Percentiles rank a stretch among this genome's conserved stretches.
phyloP scores from a whole-genome alignment of 176 grass and related monocot genomes.

The Carex parvula region DNA sequence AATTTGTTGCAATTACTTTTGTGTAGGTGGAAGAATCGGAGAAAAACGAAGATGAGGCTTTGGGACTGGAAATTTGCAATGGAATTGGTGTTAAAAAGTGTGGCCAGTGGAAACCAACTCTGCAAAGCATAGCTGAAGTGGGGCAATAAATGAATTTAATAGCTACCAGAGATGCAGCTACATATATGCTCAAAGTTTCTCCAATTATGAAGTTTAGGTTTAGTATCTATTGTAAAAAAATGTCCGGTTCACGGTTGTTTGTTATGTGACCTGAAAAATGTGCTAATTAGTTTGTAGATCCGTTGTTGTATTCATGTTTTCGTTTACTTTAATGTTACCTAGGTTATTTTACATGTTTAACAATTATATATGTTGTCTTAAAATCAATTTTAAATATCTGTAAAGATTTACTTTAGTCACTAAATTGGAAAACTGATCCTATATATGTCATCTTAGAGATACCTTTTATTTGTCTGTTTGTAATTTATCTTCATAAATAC shows the following conservation, averaged over 20 bases:
- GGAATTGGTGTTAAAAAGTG: conserved; percentile 16
- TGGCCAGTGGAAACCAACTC: conserved; percentile 66
- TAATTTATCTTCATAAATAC: background rate
- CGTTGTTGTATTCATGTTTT: background rate
- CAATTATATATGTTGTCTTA: background rate
- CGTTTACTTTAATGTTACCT: background rate
- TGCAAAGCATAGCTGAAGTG: conserved; percentile 79
- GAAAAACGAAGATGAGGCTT: conserved; percentile 27
- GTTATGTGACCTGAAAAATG: background rate
- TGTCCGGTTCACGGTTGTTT: background rate
- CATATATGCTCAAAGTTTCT: background rate
- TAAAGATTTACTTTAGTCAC: too few species aligned
- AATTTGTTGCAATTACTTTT: background rate
- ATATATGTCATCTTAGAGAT: background rate
- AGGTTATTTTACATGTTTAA: conserved; percentile 1
- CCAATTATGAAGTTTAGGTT: background rate
- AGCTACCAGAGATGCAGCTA: background rate
- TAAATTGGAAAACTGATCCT: too few species aligned
- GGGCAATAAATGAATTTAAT: conserved; percentile 17
- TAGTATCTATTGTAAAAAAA: background rate
- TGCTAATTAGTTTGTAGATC: conserved; percentile 9
- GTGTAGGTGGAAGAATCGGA: background rate
- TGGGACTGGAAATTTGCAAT: conserved; percentile 26
- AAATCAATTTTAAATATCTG: too few species aligned
- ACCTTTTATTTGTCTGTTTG: background rate